phyloP scores from a whole-genome alignment of 495 filamentous ascomycete species.

The Ramalina peruviana region DNA sequence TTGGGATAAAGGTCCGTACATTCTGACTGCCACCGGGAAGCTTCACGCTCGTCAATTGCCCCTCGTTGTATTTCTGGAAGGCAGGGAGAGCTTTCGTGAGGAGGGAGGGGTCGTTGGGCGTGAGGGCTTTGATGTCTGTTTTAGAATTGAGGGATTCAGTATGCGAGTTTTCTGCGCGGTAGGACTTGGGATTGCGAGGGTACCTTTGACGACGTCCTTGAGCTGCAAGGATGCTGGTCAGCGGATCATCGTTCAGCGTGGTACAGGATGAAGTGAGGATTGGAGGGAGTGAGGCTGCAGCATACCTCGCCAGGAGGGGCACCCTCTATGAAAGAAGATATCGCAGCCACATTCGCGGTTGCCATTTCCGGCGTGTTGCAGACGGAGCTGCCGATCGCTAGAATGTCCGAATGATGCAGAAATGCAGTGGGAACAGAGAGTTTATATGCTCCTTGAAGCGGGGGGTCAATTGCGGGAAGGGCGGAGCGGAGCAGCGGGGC shows the following conservation, averaged over 20 bases:
- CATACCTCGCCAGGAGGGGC: conserved; percentile 94
- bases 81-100: conserved; percentile 61
- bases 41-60: conserved; percentile 78
- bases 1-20: conserved; percentile 27
- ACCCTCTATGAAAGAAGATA: conserved; percentile 83
- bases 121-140: conserved; percentile 79
- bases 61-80: conserved; percentile 90
- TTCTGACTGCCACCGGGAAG: conserved; percentile 71
- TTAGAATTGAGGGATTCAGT: not conserved
- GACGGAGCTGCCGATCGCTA: no score
- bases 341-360: conserved; percentile 37
- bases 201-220: conserved; percentile 82
- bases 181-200: not conserved
- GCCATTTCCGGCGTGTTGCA: no score
- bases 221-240: conserved; percentile 38
- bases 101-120: conserved; percentile 51
- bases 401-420: no score
- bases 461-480: no score
- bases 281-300: not conserved
- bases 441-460: no score
- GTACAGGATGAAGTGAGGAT: no score
- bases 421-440: no score
- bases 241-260: not conserved
- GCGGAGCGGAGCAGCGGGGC: no score
- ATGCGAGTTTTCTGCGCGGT: not conserved